Conservation (phyloP, 805 yeast species). For the Soucietia sequanensis region DNA sequence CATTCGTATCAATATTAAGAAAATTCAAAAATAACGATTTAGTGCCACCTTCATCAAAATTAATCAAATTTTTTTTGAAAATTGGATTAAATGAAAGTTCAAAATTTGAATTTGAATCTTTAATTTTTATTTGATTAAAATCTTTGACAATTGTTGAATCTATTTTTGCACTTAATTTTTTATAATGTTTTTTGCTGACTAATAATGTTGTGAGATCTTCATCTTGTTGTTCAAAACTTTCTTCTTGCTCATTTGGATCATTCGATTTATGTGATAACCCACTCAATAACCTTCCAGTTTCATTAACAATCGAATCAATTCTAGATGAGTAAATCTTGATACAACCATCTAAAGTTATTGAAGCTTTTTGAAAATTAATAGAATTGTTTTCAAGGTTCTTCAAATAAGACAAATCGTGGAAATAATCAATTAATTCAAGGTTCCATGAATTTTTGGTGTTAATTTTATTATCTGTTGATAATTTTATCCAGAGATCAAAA, state of each 20-base stretch:
- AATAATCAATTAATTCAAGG: conserved; percentile 86
- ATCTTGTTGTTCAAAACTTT: conserved; percentile 3
- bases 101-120: too few relatives aligned
- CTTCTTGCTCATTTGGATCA: conserved; percentile 9
- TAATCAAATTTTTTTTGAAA: conserved; percentile 27
- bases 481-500: neutral
- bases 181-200: conserved; percentile 7
- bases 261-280: conserved; percentile 51
- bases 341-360: conserved; percentile 92
- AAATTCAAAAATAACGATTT: conserved; percentile 26
- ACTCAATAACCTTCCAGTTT: conserved; percentile 79
- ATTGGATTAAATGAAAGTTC: conserved; percentile 27
- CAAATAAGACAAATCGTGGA: conserved; percentile 75
- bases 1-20: conserved; percentile 20
- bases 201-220: conserved; percentile 10
- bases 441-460: conserved; percentile 87
- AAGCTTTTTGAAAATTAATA: conserved; percentile 80
- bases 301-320: conserved; percentile 88
- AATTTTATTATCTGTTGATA: conserved; percentile 51
- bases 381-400: conserved; percentile 71
- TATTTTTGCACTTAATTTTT: conserved; percentile 7
- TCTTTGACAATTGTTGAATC: conserved; percentile 42
- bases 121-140: conserved; percentile 5
- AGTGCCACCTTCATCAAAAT: conserved; percentile 33
- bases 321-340: conserved; percentile 89